Evolutionary conservation across 2,329 filamentous ascomycete species (phyloP), one percentile per base, ranked within the genome.

Genomic region (Dothidotthia symphoricarpi): DNA sequence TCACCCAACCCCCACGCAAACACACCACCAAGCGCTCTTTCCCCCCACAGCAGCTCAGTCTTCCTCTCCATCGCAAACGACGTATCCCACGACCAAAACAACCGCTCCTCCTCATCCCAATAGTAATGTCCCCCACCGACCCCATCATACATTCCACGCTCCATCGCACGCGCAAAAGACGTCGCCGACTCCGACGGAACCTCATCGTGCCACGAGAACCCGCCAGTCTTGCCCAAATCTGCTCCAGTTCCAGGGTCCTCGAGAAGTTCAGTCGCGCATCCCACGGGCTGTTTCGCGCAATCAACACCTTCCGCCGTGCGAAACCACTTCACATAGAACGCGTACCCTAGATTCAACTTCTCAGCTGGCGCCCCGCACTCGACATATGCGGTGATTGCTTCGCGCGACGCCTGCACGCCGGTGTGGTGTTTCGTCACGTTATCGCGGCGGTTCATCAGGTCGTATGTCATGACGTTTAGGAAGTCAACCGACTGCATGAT

Each of bases 1-100:
- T 88, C 83, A 2, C 82, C 84, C 37, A 88, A 54, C 3, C 82
- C 83, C 84, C 84, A 88, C 0, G 83, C 83, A 71, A 88, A 86
- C 4, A 85, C 77, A 11, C 86, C 85, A 2, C 84, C 83, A 0
- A 88, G 61, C 2, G 66, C 61, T 55, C 74, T 74, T 12, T 69
- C 68, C 28, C 73, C 68, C 5, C 86, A 69, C 24, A 88, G 71
- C 3, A 71, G 58, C 2, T 71, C 67, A 41, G 86, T 76, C 67
- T 88, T 89, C 43, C 68, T 69, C 24, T 60, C 51, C 35, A 88
- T 80, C n/a, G 80, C 72, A 8, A 71, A 69, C 0, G 75, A 70
- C 0, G 80, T 83, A 45, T 89, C 85, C 70, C 80, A 88, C 0
- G 81, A 80, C 85, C 85, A 89, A 75, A 83, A 88, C 24, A 81